Evolutionary conservation across 805 yeast species (phyloP).

Genomic region (Nakazawaea ernobii): DNA sequence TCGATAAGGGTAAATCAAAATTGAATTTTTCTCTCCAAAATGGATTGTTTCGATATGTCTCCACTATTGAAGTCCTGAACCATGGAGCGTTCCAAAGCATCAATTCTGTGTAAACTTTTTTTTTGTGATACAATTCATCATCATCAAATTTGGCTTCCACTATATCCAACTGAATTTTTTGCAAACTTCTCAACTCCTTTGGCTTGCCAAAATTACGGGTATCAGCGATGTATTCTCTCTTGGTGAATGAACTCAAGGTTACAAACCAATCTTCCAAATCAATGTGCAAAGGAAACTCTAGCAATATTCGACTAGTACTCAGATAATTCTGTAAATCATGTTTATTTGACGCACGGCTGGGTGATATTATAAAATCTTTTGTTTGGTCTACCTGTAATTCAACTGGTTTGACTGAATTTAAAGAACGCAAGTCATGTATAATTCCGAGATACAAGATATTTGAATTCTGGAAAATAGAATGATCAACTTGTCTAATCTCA

Average conservation of each 20-base stretch:
- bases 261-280: constrained; percentile 78
- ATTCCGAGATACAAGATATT: constrained; percentile 55
- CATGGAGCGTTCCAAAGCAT: constrained; percentile 68
- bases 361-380: constrained; percentile 7
- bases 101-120: constrained; percentile 59
- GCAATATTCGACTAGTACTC: constrained; percentile 32
- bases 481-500: constrained; percentile 61
- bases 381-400: neutral
- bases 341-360: neutral
- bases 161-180: constrained; percentile 48
- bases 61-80: constrained; percentile 70
- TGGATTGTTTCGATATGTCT: constrained; percentile 41
- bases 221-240: constrained; percentile 40
- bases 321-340: constrained; percentile 10
- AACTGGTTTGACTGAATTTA: constrained; percentile 27
- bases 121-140: neutral
- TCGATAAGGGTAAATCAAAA: constrained; percentile 52
- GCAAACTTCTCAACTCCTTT: constrained; percentile 46
- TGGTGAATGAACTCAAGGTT: constrained; percentile 58
- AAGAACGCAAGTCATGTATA: constrained; percentile 45
- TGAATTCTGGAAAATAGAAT: constrained; percentile 54
- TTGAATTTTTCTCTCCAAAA: constrained; percentile 81
- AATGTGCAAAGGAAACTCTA: constrained; percentile 60
- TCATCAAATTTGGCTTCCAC: constrained; percentile 56
- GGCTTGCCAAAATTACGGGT: constrained; percentile 19